A percentile compares a stretch with the other conserved stretches of the same genome.
phyloP scores from a whole-genome alignment of 371 early-diverging fungal species.

The Smittium mucronatum region DNA sequence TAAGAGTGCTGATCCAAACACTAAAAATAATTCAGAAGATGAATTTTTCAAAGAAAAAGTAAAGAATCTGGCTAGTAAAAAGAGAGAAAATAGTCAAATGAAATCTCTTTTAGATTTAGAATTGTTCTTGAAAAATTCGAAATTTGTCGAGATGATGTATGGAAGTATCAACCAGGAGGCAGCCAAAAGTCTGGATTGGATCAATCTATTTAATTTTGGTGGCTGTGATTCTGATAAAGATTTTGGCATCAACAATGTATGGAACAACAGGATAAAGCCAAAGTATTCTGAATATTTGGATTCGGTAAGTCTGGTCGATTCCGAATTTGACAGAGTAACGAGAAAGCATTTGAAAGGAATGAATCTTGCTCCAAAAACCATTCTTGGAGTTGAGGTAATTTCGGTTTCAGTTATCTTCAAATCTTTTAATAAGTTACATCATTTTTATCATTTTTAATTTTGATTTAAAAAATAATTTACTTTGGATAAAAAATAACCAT shows the following conservation, averaged over 20 bases:
- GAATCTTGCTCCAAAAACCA: constrained; percentile 14
- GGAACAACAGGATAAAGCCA: background rate
- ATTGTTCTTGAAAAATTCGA: background rate
- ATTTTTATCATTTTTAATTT: constrained; percentile 12
- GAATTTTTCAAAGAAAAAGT: background rate
- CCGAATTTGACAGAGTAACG: background rate
- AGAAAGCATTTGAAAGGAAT: background rate
- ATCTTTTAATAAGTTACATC: background rate
- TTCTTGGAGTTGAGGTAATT: constrained; percentile 47
- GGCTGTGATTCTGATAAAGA: background rate
- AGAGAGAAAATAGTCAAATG: background rate
- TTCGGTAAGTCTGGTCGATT: background rate
- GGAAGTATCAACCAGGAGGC: constrained; percentile 4
- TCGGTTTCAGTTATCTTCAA: background rate
- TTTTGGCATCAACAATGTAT: background rate
- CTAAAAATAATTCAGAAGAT: background rate
- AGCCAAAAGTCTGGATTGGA: constrained; percentile 8
- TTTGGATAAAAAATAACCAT: too few relatives aligned
- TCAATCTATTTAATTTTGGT: constrained; percentile 2
- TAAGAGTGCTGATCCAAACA: background rate
- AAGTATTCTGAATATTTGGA: background rate
- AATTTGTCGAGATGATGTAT: background rate
- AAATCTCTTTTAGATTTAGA: background rate
- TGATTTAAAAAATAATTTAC: background rate
- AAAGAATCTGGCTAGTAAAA: background rate